These are phyloP conservation scores for Hamigera avellanea DNA, from an alignment of 495 filamentous ascomycete species.

Conservation along the genomic window DNA sequence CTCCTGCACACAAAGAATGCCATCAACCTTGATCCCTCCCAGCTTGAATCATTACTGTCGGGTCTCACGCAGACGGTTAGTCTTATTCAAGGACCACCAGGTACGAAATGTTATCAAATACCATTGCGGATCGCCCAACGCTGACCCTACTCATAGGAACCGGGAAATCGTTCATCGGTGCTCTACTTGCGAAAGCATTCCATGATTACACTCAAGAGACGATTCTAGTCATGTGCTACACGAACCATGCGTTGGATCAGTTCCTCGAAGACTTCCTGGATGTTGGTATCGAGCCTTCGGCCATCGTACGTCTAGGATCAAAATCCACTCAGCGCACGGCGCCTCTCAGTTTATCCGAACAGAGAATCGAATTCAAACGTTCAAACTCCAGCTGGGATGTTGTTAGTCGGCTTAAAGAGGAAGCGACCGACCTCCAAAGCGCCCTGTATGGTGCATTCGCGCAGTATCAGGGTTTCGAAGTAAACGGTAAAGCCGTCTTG, in stretches of 20 bases:
- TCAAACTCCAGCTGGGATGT: slow-evolving; percentile 20
- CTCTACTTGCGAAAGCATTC: slow-evolving; percentile 49
- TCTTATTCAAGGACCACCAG: slow-evolving; percentile 67
- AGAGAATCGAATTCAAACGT: slow-evolving; percentile 18
- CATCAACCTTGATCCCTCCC: slow-evolving; percentile 44
- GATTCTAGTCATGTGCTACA: slow-evolving; percentile 53
- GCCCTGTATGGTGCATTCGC: slow-evolving; percentile 13
- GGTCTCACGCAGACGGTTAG: slow-evolving; percentile 45
- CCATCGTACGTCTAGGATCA: slow-evolving; percentile 57
- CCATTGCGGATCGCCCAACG: background rate
- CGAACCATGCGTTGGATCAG: slow-evolving; percentile 70
- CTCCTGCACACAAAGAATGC: slow-evolving; percentile 16
- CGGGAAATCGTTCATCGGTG: slow-evolving; percentile 71
- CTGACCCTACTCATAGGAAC: slow-evolving; percentile 41
- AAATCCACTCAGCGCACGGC: slow-evolving; percentile 44
- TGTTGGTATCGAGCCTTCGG: slow-evolving; percentile 40
- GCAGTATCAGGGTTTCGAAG: slow-evolving; percentile 8
- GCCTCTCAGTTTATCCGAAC: slow-evolving; percentile 34
- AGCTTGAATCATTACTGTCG: slow-evolving; percentile 42
- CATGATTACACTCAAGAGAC: slow-evolving; percentile 36
- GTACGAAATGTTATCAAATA: slow-evolving; percentile 27
- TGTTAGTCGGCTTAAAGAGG: slow-evolving; percentile 24
- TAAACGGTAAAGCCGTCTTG: slow-evolving; percentile 26
- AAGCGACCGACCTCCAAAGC: slow-evolving; percentile 9
- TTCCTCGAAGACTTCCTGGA: slow-evolving; percentile 58